Percentiles rank a stretch among this genome's conserved stretches.
Evolutionary conservation across 768 basidiomycete genomes (phyloP).

Genomic region (Trametes villosa): DNA sequence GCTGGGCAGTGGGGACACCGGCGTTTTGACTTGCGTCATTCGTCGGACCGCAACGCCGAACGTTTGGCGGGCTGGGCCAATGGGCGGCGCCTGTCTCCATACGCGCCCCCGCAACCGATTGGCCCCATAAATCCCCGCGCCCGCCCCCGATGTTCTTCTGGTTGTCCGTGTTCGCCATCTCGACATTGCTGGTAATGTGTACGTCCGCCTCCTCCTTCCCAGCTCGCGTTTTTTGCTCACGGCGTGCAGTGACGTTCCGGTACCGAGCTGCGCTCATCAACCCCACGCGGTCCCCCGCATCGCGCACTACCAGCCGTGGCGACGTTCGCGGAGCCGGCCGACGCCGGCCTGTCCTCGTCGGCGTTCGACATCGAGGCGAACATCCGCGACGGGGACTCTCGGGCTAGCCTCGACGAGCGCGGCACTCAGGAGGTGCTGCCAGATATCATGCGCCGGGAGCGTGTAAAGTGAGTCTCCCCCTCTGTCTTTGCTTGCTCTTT

Average conservation of each 20-base stretch:
- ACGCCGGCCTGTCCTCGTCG: constrained; percentile 76
- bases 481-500: no score
- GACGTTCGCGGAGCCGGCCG: constrained; percentile 80
- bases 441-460: constrained; percentile 88
- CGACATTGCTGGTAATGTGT: constrained; percentile 69
- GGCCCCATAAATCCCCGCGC: constrained; percentile 14
- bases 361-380: constrained; percentile 91
- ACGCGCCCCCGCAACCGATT: constrained; percentile 22
- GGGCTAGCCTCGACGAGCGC: constrained; percentile 83
- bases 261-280: constrained; percentile 72
- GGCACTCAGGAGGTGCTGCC: constrained; percentile 86
- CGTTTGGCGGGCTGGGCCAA: constrained; percentile 15
- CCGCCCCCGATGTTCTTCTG: constrained; percentile 62
- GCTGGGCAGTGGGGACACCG: no score
- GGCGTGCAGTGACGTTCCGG: constrained; percentile 75
- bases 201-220: constrained; percentile 36
- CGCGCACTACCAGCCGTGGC: constrained; percentile 69
- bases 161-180: constrained; percentile 63
- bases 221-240: no score
- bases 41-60: no score
- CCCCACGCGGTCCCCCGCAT: constrained; percentile 58
- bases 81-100: constrained; percentile 14
- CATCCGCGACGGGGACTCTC: constrained; percentile 76
- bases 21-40: no score
- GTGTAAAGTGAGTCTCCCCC: constrained; percentile 69